Percentiles rank a stretch among this genome's conserved stretches.
These are phyloP conservation scores for Wolfiporia cocos DNA, from an alignment of 1,284 basidiomycete species.

Conservation along the genomic window DNA sequence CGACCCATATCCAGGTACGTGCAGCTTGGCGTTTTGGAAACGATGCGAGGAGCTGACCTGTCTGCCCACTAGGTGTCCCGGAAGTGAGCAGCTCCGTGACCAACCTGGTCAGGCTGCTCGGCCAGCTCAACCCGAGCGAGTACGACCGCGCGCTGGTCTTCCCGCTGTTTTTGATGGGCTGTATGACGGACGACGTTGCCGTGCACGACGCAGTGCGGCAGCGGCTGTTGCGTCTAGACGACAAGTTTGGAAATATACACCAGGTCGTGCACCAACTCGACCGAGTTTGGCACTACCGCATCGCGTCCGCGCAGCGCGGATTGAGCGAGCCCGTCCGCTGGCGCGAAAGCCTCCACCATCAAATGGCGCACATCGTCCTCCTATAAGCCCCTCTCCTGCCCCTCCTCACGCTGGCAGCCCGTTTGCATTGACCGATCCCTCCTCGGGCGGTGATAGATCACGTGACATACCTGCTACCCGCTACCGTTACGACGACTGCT, in stretches of 20 bases:
- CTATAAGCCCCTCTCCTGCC: conserved; percentile 25
- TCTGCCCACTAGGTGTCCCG: conserved; percentile 67
- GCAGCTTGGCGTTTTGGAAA: conserved; percentile 63
- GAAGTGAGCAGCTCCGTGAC: conserved; percentile 59
- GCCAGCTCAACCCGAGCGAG: conserved; percentile 46
- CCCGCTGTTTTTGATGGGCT: conserved; percentile 66
- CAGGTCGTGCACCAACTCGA: conserved; percentile 42
- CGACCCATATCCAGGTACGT: conserved; percentile 58
- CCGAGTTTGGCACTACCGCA: conserved; percentile 57
- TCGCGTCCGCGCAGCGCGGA: conserved; percentile 14
- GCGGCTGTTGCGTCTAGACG: conserved; percentile 47
- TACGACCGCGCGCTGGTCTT: conserved; percentile 64
- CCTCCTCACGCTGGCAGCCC: too few relatives aligned
- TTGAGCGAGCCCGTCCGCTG: conserved; percentile 51
- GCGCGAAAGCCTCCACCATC: conserved; percentile 52
- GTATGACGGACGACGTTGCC: conserved; percentile 58
- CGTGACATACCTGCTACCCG: too few relatives aligned
- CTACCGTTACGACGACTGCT: too few relatives aligned
- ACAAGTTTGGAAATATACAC: conserved; percentile 55
- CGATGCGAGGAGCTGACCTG: too few relatives aligned
- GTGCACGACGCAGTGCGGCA: conserved; percentile 55
- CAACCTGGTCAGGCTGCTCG: conserved; percentile 44
- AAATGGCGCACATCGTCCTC: conserved; percentile 46
- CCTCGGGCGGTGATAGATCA: too few relatives aligned
- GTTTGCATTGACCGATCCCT: too few relatives aligned